Conservation (phyloP, 495 filamentous ascomycete species). For the Penicillium robsamsonii region DNA sequence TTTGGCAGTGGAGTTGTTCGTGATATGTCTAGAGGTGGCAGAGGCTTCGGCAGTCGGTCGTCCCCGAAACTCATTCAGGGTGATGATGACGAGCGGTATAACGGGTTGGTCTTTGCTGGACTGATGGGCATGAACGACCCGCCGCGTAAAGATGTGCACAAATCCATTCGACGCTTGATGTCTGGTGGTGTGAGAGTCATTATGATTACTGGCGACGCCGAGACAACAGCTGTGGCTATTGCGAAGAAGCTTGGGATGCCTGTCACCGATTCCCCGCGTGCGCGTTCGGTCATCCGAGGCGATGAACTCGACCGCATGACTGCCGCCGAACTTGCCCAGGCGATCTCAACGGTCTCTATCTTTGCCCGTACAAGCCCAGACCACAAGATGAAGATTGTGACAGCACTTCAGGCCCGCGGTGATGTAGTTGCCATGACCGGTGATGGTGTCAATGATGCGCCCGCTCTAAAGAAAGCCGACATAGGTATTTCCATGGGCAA, state of each 20-base stretch:
- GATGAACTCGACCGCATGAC: conserved; percentile 91
- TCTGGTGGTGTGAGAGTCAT: conserved; percentile 91
- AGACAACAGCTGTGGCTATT: conserved; percentile 91
- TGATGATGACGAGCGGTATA: conserved; percentile 70
- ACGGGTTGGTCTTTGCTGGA: conserved; percentile 82
- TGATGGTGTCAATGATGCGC: conserved; percentile 96
- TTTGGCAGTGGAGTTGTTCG: conserved; percentile 75
- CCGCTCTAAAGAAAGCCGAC: conserved; percentile 93
- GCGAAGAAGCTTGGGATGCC: conserved; percentile 92
- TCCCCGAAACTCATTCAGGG: conserved; percentile 44
- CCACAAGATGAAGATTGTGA: conserved; percentile 96
- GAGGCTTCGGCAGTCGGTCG: conserved; percentile 43
- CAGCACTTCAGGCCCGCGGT: conserved; percentile 84
- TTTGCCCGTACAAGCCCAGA: conserved; percentile 96
- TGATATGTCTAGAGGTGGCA: conserved; percentile 31
- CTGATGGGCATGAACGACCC: conserved; percentile 97
- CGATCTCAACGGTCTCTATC: conserved; percentile 83
- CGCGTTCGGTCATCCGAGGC: conserved; percentile 73
- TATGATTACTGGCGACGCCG: conserved; percentile 97
- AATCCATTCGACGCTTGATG: conserved; percentile 87
- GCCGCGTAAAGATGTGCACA: conserved; percentile 82
- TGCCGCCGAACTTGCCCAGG: conserved; percentile 73
- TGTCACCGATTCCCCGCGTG: conserved; percentile 45
- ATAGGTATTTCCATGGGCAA: conserved; percentile 97
- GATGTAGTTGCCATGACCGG: conserved; percentile 99